Base-by-base conservation (phyloP, 148 eudicot genomes). In the Fallopia convolvulus region DNA sequence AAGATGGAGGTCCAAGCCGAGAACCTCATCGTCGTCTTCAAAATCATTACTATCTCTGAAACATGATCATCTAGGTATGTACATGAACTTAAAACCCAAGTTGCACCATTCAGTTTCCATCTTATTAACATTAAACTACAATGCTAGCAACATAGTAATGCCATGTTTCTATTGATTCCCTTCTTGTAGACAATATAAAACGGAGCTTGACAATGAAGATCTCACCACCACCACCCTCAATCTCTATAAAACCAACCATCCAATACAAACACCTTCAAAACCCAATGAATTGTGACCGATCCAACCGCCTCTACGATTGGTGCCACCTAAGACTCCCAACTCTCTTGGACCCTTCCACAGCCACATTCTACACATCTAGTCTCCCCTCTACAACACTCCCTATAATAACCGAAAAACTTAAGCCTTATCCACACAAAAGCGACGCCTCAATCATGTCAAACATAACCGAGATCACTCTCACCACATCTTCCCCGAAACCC, bases 381-480 rank as follows among this genome's bases (percentile, higher is more conserved):
- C n/a, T 79, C 78, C 6, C 75, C 5, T 11, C 76, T 15, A 52
- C 23, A 26, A 47, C 65, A 53, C 55, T 68, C 18, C 55, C 39
- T 6, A 21, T 39, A 17, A 26, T 80, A 12, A 46, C 79, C 8
- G 88, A 86, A 63, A 89, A 86, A 78, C 15, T 83, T 26, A 79
- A 81, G 40, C 94, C 94, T 15, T 90, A 88, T 65, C 91, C 94
- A 52, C 77, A 87, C 48, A 90, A 90, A 83, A 85, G 82, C 80
- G 90, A 90, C 68, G 47, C 52, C 2, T 40, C 4, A n/a, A 85
- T 81, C 55, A 90, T 90, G 91, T 77, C 83, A 21, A 42, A 33
- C 3, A 79, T 88, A 20, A 81, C 77, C 44, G 87, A 90, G 70
- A n/a, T 87, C n/a, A 85, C 83, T 23, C 87, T 90, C 61, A 79